phyloP scores from a whole-genome alignment of 2,329 filamentous ascomycete genomes.

The Madurella fahalii region DNA sequence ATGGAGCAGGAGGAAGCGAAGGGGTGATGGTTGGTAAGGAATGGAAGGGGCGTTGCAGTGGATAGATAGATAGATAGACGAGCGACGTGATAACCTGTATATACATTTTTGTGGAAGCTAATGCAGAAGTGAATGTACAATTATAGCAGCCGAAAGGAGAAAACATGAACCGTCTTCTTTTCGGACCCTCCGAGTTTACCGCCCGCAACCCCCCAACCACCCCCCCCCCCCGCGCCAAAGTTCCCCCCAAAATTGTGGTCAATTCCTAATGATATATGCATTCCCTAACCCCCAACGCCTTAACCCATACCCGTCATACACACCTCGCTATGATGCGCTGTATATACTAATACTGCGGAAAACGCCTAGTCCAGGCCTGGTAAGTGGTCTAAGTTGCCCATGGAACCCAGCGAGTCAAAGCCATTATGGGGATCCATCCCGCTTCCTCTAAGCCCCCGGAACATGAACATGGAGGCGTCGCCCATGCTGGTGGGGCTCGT shows the following conservation, averaged over 20 bases:
- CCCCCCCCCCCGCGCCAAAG: too few relatives aligned
- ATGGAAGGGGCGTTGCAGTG: neutral
- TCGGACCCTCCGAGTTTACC: neutral
- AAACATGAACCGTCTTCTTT: neutral
- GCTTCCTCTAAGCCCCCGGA: constrained; percentile 23
- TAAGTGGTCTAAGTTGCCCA: constrained; percentile 27
- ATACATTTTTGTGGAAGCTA: too few relatives aligned
- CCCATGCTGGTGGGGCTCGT: constrained; percentile 14
- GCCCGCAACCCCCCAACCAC: too few relatives aligned
- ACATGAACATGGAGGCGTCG: constrained; percentile 28
- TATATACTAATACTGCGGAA: neutral
- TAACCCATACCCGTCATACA: neutral
- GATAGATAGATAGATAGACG: neutral
- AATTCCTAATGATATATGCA: neutral
- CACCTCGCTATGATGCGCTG: neutral
- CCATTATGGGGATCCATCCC: constrained; percentile 16
- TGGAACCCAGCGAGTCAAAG: constrained; percentile 27
- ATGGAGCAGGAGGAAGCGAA: constrained; percentile 34
- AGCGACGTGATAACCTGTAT: too few relatives aligned
- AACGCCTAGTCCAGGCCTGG: constrained; percentile 27
- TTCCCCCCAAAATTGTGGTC: constrained; percentile 22
- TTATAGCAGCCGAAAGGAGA: neutral
- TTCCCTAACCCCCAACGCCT: neutral
- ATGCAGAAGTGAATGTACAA: neutral
- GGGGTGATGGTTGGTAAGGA: neutral